These are phyloP conservation scores for Aristolochia fimbriata DNA, from an alignment of 164 flowering plant species.

Conservation along the genomic window DNA sequence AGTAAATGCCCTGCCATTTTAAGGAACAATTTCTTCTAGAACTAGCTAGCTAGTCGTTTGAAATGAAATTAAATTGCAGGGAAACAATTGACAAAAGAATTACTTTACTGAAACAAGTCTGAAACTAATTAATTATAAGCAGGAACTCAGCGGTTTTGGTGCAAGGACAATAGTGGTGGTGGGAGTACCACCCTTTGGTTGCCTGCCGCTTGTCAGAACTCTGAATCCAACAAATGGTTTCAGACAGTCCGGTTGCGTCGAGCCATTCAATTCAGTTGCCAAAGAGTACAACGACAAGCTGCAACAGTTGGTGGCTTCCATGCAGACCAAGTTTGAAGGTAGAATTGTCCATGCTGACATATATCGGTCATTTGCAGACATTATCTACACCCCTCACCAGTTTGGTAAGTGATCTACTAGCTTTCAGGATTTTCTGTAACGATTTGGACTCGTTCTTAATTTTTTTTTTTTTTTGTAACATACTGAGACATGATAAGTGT, in stretches of 20 bases:
- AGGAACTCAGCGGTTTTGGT: constrained; percentile 44
- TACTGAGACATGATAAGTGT: no score
- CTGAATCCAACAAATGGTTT: constrained; percentile 11
- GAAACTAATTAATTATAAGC: background rate
- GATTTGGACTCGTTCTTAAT: no score
- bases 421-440: no score
- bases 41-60: no score
- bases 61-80: no score
- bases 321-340: constrained; percentile 19
- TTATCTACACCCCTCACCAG: constrained; percentile 20
- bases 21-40: no score
- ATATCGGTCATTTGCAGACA: constrained; percentile 19
- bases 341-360: constrained; percentile 22
- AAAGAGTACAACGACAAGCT: constrained; percentile 37
- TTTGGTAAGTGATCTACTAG: constrained; percentile 24
- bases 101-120: no score
- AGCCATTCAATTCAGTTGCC: constrained; percentile 12
- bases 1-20: no score
- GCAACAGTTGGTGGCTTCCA: constrained; percentile 14
- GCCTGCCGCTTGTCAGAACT: constrained; percentile 53
- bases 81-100: no score
- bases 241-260: constrained; percentile 19
- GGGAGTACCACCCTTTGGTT: constrained; percentile 65
- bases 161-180: constrained; percentile 31
- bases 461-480: no score